phyloP scores from a whole-genome alignment of 2,329 filamentous ascomycete genomes.

The Aspergillus jensenii region DNA sequence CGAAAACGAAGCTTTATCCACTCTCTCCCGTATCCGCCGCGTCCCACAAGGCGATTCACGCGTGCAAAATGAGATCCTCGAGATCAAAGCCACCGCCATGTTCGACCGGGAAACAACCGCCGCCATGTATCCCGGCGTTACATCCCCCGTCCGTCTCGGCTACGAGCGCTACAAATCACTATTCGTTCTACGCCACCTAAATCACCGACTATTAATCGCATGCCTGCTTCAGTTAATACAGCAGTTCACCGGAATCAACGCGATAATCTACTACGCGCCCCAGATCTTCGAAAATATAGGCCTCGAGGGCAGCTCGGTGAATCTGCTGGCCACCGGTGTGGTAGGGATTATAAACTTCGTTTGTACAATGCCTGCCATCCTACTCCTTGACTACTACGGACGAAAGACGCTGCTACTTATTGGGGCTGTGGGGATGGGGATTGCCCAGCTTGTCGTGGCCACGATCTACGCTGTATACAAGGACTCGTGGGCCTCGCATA shows the following conservation, averaged over 20 bases:
- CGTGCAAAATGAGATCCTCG: conserved; percentile 49
- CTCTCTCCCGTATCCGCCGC: conserved; percentile 47
- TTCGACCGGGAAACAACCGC: conserved; percentile 38
- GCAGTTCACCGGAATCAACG: conserved; percentile 45
- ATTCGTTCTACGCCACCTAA: background rate
- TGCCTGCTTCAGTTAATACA: conserved; percentile 23
- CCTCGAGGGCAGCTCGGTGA: conserved; percentile 21
- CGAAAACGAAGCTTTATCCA: conserved; percentile 46
- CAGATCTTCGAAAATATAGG: conserved; percentile 40
- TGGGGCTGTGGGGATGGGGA: conserved; percentile 66
- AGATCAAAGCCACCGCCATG: conserved; percentile 51
- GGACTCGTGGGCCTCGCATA: conserved; percentile 1
- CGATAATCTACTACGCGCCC: conserved; percentile 51
- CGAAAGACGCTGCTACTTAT: conserved; percentile 32
- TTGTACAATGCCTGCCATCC: conserved; percentile 27
- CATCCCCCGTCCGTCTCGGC: background rate
- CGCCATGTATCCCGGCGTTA: background rate
- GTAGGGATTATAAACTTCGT: conserved; percentile 1
- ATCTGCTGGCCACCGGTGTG: background rate
- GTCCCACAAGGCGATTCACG: conserved; percentile 47
- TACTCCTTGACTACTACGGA: conserved; percentile 34
- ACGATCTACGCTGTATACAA: background rate
- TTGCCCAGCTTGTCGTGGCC: conserved; percentile 68
- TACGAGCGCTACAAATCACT: background rate
- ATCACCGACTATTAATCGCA: conserved; percentile 6